Percentiles rank a stretch among this genome's conserved stretches.
Evolutionary conservation across 139 green algal species (phyloP).

Genomic region (Micractinium conductrix): DNA sequence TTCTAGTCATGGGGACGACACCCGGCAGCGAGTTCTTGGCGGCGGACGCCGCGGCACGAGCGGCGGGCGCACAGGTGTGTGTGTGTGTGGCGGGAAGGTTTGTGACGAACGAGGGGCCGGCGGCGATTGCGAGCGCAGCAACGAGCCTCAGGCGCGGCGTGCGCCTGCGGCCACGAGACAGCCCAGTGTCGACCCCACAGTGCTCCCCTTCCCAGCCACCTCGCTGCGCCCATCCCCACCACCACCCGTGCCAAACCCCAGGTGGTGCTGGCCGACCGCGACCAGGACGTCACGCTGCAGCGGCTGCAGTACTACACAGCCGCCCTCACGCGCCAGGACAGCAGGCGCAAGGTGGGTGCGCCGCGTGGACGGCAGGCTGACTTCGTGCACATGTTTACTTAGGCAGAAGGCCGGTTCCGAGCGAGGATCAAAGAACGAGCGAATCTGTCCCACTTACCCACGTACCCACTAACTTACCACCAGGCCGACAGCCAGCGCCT

Average conservation of each 20-base stretch:
- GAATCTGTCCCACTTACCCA: too few species aligned
- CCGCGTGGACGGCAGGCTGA: too few species aligned
- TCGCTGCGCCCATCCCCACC: not conserved
- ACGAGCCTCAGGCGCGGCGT: too few species aligned
- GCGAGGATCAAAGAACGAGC: too few species aligned
- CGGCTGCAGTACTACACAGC: constrained; percentile 36
- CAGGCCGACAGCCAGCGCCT: constrained; percentile 11
- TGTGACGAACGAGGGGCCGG: not conserved
- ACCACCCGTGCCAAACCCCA: not conserved
- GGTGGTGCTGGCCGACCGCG: constrained; percentile 48
- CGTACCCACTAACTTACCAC: too few species aligned
- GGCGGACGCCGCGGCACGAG: not conserved
- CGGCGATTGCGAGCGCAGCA: too few species aligned
- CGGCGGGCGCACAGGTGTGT: not conserved
- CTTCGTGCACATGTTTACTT: too few species aligned
- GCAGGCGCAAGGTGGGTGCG: constrained; percentile 4
- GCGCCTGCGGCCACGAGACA: too few species aligned
- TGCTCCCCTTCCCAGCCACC: too few species aligned
- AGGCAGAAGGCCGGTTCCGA: too few species aligned
- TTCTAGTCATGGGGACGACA: constrained; percentile 47
- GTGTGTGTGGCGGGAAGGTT: not conserved
- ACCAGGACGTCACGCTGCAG: constrained; percentile 45
- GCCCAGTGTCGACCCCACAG: too few species aligned
- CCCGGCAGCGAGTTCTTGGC: constrained; percentile 54
- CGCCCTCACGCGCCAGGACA: constrained; percentile 16